Percentiles rank a stretch among this genome's conserved stretches.
Evolutionary conservation across 495 filamentous ascomycete genomes (phyloP).

Genomic region (Xylaria telfairii): DNA sequence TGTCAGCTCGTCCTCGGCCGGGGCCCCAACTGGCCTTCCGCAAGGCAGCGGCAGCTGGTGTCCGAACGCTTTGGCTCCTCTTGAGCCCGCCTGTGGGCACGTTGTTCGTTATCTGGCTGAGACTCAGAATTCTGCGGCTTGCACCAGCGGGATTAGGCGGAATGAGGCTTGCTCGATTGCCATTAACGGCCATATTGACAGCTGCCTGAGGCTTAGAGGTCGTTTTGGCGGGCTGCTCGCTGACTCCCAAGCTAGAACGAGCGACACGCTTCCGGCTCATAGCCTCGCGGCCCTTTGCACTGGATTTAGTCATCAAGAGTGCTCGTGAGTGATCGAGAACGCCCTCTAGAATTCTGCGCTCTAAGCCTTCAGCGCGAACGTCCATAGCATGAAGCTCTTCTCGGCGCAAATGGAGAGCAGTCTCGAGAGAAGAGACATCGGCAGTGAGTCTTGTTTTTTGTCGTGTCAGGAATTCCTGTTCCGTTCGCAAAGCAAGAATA

Average conservation of each 20-base stretch:
- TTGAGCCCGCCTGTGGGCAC: constrained; percentile 65
- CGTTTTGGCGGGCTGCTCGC: constrained; percentile 33
- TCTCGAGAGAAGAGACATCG: constrained; percentile 87
- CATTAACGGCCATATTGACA: constrained; percentile 52
- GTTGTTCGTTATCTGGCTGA: constrained; percentile 87
- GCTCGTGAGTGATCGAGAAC: constrained; percentile 94
- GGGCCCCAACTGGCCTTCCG: constrained; percentile 81
- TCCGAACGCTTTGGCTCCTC: constrained; percentile 64
- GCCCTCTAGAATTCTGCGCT: constrained; percentile 90
- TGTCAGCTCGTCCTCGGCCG: constrained; percentile 44
- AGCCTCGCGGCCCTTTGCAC: constrained; percentile 48
- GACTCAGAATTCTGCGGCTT: constrained; percentile 80
- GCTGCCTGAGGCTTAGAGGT: constrained; percentile 49
- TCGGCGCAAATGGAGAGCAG: constrained; percentile 81
- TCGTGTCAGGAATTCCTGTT: constrained; percentile 72
- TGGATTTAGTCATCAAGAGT: constrained; percentile 71
- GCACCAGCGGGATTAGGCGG: constrained; percentile 56
- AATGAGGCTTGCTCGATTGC: constrained; percentile 47
- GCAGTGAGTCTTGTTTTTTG: constrained; percentile 79
- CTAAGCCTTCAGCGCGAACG: constrained; percentile 80
- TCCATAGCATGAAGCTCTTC: constrained; percentile 94
- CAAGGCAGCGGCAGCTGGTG: constrained; percentile 67
- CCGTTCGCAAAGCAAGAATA: constrained; percentile 57
- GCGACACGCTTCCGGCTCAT: constrained; percentile 79
- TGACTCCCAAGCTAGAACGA: constrained; percentile 41